Evolutionary conservation across 192 early-diverging fungal genomes (phyloP).

Genomic region (Coemansia sp.): DNA sequence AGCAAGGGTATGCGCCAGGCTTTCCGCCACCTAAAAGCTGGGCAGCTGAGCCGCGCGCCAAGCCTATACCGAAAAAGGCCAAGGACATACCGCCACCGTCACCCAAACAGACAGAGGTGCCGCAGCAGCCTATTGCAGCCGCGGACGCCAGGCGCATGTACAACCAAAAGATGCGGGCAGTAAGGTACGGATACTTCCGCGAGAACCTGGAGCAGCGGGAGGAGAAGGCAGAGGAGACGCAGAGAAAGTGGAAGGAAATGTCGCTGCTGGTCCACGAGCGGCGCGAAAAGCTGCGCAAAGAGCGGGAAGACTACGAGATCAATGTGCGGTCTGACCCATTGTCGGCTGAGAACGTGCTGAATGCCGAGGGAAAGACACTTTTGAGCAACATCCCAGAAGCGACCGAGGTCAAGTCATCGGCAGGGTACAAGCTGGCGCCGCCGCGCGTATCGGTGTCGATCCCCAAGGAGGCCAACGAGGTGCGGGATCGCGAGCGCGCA

Average conservation of each 20-base stretch:
- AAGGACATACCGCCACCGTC: constrained; percentile 24
- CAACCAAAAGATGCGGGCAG: constrained; percentile 25
- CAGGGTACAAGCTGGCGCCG: constrained; percentile 35
- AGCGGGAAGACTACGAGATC: constrained; percentile 30
- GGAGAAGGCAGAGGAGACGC: constrained; percentile 15
- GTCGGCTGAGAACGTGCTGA: constrained; percentile 54
- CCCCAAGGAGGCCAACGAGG: constrained; percentile 30
- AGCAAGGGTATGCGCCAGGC: constrained; percentile 54
- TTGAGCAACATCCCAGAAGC: constrained; percentile 18
- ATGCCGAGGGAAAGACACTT: constrained; percentile 46
- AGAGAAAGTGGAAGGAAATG: constrained; percentile 3
- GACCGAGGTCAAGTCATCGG: background rate
- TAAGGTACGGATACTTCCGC: constrained; percentile 34
- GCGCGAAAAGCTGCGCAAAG: constrained; percentile 21
- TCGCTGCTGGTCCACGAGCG: constrained; percentile 12
- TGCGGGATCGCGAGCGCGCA: constrained; percentile 32
- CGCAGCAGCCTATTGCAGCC: constrained; percentile 1
- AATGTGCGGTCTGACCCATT: constrained; percentile 43
- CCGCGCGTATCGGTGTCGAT: constrained; percentile 38
- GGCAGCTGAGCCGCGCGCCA: constrained; percentile 8
- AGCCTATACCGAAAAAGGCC: background rate
- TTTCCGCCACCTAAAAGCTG: constrained; percentile 51
- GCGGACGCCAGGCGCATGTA: constrained; percentile 23
- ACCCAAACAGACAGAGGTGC: constrained; percentile 8
- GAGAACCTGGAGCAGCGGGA: constrained; percentile 23